Evolutionary conservation across 257 asterid species (phyloP), one percentile per base, ranked within the genome.

Genomic region (Primulina huaijiensis): DNA sequence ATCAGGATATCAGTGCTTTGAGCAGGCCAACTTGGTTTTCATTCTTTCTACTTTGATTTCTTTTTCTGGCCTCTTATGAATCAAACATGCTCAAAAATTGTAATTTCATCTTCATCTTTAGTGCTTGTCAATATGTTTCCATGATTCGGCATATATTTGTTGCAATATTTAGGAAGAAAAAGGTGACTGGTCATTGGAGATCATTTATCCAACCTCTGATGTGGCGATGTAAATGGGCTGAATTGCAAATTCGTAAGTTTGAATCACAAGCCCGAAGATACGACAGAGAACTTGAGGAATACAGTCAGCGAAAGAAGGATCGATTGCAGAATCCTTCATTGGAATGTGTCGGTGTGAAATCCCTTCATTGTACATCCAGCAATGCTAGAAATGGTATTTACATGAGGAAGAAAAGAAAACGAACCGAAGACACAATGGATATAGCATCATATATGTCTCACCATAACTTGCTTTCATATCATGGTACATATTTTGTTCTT

Each of bases 171-270:
- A 92, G 96, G 90, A 87, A 67, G 85, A 91, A 76, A 70, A 85
- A 78, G 76, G 68, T 82, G 80, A 84, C 93, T 19, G 30, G 78
- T 81, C 95, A 87, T 9, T 92, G 97, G 97, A 92, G 85, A 78
- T 64, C 90, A 59, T 82, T 56, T 73, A 63, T 83, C 58, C 84
- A 77, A 71, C 92, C 95, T 9, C 72, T 92, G 21, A 77, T 75
- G 88, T 89, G 96, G 97, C 90, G 96, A 16, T 85, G 92, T 78
- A 92, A 87, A 80, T 92, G 96, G 96, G 76, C 73, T 68, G 97
- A 92, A 80, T 72, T 92, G 78, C 94, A 89, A 81, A 73, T 84
- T 27, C 82, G 71, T 77, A 88, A 79, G 77, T 78, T 89, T 67
- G 72, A 79, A 61, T 60, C 82, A n/a, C 84, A 75, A 30, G 88